A percentile compares a stretch with the other conserved stretches of the same genome.
phyloP scores from a whole-genome alignment of 1,284 basidiomycete species.

The Ceratobasidium sp. region DNA sequence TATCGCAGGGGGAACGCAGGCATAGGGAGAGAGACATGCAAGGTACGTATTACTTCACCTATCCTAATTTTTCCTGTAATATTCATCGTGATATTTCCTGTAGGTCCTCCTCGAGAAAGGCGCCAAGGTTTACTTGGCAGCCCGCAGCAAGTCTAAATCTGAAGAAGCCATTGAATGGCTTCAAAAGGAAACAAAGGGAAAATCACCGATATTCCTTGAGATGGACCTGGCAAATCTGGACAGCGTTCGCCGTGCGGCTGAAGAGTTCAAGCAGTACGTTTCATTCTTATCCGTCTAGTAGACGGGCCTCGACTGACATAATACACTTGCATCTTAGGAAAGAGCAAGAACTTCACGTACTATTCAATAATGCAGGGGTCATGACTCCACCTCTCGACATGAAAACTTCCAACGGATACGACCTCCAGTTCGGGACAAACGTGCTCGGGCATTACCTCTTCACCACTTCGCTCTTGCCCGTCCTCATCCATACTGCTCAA shows the following conservation, averaged over 20 bases:
- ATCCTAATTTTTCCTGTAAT: neutral
- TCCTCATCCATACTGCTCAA: slow-evolving; percentile 33
- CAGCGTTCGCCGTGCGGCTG: slow-evolving; percentile 65
- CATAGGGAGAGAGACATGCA: slow-evolving; percentile 49
- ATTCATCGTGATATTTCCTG: neutral
- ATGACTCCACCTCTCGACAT: slow-evolving; percentile 64
- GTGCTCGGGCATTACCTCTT: slow-evolving; percentile 48
- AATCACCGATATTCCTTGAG: slow-evolving; percentile 66
- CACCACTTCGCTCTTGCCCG: slow-evolving; percentile 41
- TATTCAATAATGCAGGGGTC: slow-evolving; percentile 72
- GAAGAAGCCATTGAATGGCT: slow-evolving; percentile 55
- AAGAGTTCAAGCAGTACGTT: slow-evolving; percentile 65
- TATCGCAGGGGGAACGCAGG: slow-evolving; percentile 45
- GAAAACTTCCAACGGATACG: slow-evolving; percentile 59
- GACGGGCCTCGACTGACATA: neutral
- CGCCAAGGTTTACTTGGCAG: slow-evolving; percentile 61
- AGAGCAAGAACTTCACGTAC: slow-evolving; percentile 64
- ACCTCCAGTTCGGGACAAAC: slow-evolving; percentile 49
- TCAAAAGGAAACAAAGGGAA: slow-evolving; percentile 57
- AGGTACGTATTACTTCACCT: neutral
- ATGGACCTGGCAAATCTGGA: slow-evolving; percentile 72
- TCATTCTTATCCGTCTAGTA: neutral
- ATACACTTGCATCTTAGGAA: slow-evolving; percentile 54
- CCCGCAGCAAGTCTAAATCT: slow-evolving; percentile 56
- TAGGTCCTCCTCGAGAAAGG: slow-evolving; percentile 56